Percentiles rank a stretch among this genome's conserved stretches.
Evolutionary conservation across 1,284 basidiomycete species (phyloP).

Genomic region (Bjerkandera adusta): DNA sequence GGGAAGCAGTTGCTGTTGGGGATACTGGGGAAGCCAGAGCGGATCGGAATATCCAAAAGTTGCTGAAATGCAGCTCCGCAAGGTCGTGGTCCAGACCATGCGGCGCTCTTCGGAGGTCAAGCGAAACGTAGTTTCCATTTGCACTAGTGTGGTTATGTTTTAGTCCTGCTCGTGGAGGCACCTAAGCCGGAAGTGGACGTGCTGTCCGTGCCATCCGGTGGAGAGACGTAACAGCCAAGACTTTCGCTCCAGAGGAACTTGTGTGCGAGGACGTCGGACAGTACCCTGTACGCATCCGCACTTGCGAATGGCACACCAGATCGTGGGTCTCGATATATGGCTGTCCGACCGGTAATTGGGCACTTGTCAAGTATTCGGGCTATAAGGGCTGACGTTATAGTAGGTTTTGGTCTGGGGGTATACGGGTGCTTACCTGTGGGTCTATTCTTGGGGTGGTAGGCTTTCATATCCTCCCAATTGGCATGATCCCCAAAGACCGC

Average conservation of each 20-base stretch:
- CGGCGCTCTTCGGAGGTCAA: too few species aligned
- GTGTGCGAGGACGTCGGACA: conserved; percentile 59
- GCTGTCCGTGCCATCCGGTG: too few species aligned
- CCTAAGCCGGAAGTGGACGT: too few species aligned
- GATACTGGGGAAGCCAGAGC: too few species aligned
- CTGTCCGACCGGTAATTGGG: conserved; percentile 61
- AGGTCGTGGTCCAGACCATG: too few species aligned
- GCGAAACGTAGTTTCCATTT: too few species aligned
- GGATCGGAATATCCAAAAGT: too few species aligned
- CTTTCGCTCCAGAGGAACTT: conserved; percentile 63
- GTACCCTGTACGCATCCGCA: conserved; percentile 56
- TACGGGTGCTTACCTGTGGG: conserved; percentile 49
- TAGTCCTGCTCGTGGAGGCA: too few species aligned
- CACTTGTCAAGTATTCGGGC: conserved; percentile 62
- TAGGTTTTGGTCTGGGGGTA: conserved; percentile 4
- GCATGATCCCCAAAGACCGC: conserved; percentile 78
- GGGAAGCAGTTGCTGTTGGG: too few species aligned
- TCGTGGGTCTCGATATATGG: conserved; percentile 72
- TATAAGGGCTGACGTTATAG: conserved; percentile 26
- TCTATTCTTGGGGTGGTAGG: conserved; percentile 56
- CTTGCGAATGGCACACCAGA: conserved; percentile 78
- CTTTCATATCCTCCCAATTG: conserved; percentile 65
- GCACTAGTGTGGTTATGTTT: too few species aligned
- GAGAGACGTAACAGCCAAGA: conserved; percentile 49
- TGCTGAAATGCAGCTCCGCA: too few species aligned